Base-by-base conservation (phyloP, 371 early-diverging fungal genomes). In the Saksenaea vasiformis region DNA sequence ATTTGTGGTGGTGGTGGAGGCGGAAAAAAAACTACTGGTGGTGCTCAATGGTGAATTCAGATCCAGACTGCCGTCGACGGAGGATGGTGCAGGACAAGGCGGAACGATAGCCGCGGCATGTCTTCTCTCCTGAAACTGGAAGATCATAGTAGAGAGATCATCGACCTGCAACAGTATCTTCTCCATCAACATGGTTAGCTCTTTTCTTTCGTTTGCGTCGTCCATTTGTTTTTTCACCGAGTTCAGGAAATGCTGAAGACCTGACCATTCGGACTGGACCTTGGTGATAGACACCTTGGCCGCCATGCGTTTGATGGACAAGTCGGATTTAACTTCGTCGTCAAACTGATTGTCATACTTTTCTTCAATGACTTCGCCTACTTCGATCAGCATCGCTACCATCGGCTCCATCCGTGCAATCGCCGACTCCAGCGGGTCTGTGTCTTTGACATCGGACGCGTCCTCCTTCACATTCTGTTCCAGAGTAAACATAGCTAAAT, bases 191-290 rank as follows among this genome's bases (percentile, higher is more conserved):
- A 44, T 14, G 9, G 62, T 59, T 56, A 69, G 53, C 22, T 65
- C 54, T 13, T 58, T 38, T 47, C 67, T 64, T 31, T 73, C 74
- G 11, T 59, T 64, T 7, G 57, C 54, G 31, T 59, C 66, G 1
- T 71, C 39, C 3, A 73, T 54, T 1, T 63, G 28, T 4, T 70
- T 67, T 31, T 73, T 73, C 14, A 80, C 71, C 3, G 71, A 78
- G 2, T 68, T 44, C 8, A 75, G 63, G 60, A 76, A 80, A 41
- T 80, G 81, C 57, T 76, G 76, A 17, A 80, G 59, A 14, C 78
- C 78, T 26, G 81, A 80, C 78, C 78, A 78, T 58, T 80, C 81
- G 13, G 78, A 78, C 35, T 80, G 81, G 5, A 80, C 57, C 58
- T 80, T 80, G 28, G 74, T 76, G 15, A 73, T 43, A 1, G 65